These are phyloP conservation scores for Paramyrothecium roridum DNA, from an alignment of 2,329 filamentous ascomycete genomes.

Conservation along the genomic window DNA sequence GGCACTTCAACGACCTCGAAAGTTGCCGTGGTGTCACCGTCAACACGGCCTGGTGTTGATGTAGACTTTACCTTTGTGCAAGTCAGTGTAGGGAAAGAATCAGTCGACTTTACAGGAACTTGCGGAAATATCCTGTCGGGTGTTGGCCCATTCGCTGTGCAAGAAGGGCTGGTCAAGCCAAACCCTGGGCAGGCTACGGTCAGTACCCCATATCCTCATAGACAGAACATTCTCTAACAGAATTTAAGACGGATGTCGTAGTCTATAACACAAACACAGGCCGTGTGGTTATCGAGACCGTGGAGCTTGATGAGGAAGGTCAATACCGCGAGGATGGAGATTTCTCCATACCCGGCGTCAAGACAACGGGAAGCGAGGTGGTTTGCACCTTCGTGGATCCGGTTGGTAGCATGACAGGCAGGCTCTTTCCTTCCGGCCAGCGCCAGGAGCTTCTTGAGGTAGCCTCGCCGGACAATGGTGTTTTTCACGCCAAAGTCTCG, in stretches of 20 bases:
- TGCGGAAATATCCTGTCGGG: conserved; percentile 62
- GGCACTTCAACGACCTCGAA: conserved; percentile 61
- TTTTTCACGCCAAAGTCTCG: conserved; percentile 27
- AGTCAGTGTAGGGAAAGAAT: conserved; percentile 51
- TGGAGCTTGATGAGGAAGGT: conserved; percentile 44
- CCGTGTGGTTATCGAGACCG: conserved; percentile 52
- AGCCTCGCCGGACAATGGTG: conserved; percentile 10
- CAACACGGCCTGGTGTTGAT: conserved; percentile 39
- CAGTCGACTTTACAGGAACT: conserved; percentile 57
- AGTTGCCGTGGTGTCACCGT: conserved; percentile 51
- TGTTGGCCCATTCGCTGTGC: conserved; percentile 57
- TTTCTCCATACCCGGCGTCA: conserved; percentile 59
- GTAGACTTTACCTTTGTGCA: conserved; percentile 64
- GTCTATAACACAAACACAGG: conserved; percentile 63
- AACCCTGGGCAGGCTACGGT: conserved; percentile 19
- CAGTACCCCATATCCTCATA: conserved; percentile 9
- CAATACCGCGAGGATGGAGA: conserved; percentile 44
- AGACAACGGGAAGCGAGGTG: conserved; percentile 48
- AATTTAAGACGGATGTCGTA: conserved; percentile 20
- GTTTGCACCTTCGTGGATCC: conserved; percentile 57
- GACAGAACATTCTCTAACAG: conserved; percentile 3
- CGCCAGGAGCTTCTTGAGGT: conserved; percentile 27
- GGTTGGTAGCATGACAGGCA: conserved; percentile 57
- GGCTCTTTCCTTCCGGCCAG: conserved; percentile 55
- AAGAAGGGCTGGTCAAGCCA: conserved; percentile 39